Base-by-base conservation (phyloP, 768 basidiomycete genomes). In the Mycena pura region DNA sequence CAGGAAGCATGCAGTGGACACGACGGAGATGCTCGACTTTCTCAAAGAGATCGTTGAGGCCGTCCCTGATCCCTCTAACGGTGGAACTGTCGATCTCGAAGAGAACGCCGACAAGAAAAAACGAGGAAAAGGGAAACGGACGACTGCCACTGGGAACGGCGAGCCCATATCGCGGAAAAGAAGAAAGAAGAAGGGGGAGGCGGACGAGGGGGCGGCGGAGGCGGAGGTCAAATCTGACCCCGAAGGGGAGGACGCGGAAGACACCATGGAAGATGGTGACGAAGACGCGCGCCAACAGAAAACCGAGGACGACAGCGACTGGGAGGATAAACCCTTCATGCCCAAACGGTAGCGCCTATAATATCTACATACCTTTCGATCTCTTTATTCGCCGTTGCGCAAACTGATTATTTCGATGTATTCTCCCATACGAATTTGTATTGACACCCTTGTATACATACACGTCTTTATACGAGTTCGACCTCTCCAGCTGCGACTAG, bases 1-100 rank as follows among this genome's bases (percentile, higher is more conserved):
- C 72, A 98, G 96, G 64, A 99, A 99, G 81, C 92, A 95, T 68
- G 93, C 95, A 0, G 88, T 98, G 9, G 90, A 92, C 57, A 89
- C 87, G 15, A 91, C 88, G 11, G 89, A 94, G 64, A 92, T 88
- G 80, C 87, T 98, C 48, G 96, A 98, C 74, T 99, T 98, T 75
- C 84, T 98, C 29, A 91, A 93, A 71, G 95, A 98, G 71, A 87
- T 97, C 51, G 95, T 96, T 22, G 87, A 91, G 69, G 77, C 81
- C 32, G 87, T 96, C 6, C 90, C 93, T 1, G 95, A 98, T 74
- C 95, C 95, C 0, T 90, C 92, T 4, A 87, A 87, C 19, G 91
- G 92, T 11, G 92, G 90, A 2, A 92, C 90, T 0, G 85, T 91
- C 40, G 87, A 91, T 68, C 73, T 92, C 15, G 89, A 89, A 45